Evolutionary conservation across 1,139 yeast genomes (phyloP).

Genomic region (Kurtzmaniella quercitrusa): DNA sequence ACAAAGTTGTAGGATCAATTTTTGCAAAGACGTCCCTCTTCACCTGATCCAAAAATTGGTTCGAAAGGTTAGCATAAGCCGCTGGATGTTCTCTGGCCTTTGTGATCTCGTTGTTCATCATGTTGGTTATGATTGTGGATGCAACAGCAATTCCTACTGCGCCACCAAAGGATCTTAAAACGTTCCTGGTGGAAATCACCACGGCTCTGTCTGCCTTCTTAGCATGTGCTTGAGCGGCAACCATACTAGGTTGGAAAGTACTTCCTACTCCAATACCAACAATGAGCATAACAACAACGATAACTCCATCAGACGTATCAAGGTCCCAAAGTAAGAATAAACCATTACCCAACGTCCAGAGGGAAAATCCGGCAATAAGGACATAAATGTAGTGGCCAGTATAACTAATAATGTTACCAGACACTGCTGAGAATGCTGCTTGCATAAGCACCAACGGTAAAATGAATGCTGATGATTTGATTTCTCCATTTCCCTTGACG

Average conservation of each 20-base stretch:
- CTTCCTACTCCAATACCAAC: slow-evolving; percentile 43
- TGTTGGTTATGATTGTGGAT: slow-evolving; percentile 20
- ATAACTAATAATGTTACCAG: slow-evolving; percentile 40
- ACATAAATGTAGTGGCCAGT: slow-evolving; percentile 42
- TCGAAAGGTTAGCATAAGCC: slow-evolving; percentile 7
- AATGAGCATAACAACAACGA: slow-evolving; percentile 31
- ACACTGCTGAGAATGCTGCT: slow-evolving; percentile 32
- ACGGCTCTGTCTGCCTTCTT: slow-evolving; percentile 50
- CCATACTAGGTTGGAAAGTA: slow-evolving; percentile 38
- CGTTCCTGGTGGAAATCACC: slow-evolving; percentile 51
- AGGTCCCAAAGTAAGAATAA: slow-evolving; percentile 33
- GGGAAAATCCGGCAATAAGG: slow-evolving; percentile 35
- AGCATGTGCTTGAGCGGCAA: slow-evolving; percentile 53
- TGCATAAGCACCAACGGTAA: slow-evolving; percentile 43
- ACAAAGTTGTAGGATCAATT: slow-evolving; percentile 14
- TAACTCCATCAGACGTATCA: slow-evolving; percentile 25
- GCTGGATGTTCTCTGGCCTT: slow-evolving; percentile 8
- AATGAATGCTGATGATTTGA: slow-evolving; percentile 35
- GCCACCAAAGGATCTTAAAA: slow-evolving; percentile 52
- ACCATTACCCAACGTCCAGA: slow-evolving; percentile 41
- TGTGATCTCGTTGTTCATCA: slow-evolving; percentile 11
- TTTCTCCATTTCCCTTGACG: slow-evolving; percentile 36
- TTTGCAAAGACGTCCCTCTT: slow-evolving; percentile 16
- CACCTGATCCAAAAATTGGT: slow-evolving; percentile 14
- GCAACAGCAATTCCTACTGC: slow-evolving; percentile 33